Percentiles rank a stretch among this genome's conserved stretches.
phyloP scores from a whole-genome alignment of 352 stramenopile species.

The Phytopythium boreale region DNA sequence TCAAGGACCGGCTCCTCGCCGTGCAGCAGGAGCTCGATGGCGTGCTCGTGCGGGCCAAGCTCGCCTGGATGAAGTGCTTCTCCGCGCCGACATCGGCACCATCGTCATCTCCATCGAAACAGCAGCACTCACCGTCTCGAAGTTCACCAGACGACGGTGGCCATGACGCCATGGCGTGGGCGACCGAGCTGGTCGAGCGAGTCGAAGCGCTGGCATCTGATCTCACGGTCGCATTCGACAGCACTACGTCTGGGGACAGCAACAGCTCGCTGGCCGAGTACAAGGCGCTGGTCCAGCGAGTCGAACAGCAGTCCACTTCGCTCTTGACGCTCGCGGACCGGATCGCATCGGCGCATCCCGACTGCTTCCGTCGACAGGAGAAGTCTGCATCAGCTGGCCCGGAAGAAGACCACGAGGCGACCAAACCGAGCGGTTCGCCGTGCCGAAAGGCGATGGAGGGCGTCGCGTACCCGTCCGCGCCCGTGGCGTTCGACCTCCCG shows the following conservation, averaged over 20 bases:
- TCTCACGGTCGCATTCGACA: constrained; percentile 12
- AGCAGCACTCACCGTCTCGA: constrained; percentile 7
- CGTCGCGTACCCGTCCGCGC: constrained; percentile 23
- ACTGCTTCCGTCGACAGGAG: constrained; percentile 11
- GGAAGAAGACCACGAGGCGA: constrained; percentile 1
- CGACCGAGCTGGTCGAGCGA: constrained; percentile 34
- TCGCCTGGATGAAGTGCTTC: constrained; percentile 70
- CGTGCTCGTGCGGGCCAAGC: constrained; percentile 47
- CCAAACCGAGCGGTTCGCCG: neutral
- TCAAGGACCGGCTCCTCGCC: constrained; percentile 35
- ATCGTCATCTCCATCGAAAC: neutral
- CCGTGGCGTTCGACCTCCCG: constrained; percentile 42
- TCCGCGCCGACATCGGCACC: neutral
- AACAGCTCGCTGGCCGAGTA: constrained; percentile 38
- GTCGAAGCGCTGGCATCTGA: constrained; percentile 39
- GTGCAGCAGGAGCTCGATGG: constrained; percentile 36
- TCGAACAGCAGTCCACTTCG: constrained; percentile 39
- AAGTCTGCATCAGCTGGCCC: neutral
- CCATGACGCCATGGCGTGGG: constrained; percentile 4
- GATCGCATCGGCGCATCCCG: neutral
- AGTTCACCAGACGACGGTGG: neutral
- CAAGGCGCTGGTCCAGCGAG: constrained; percentile 38
- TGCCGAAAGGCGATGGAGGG: neutral
- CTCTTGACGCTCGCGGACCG: constrained; percentile 16
- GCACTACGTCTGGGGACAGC: neutral